These are phyloP conservation scores for Choanephora cucurbitarum DNA, from an alignment of 371 early-diverging fungal species.

Conservation along the genomic window DNA sequence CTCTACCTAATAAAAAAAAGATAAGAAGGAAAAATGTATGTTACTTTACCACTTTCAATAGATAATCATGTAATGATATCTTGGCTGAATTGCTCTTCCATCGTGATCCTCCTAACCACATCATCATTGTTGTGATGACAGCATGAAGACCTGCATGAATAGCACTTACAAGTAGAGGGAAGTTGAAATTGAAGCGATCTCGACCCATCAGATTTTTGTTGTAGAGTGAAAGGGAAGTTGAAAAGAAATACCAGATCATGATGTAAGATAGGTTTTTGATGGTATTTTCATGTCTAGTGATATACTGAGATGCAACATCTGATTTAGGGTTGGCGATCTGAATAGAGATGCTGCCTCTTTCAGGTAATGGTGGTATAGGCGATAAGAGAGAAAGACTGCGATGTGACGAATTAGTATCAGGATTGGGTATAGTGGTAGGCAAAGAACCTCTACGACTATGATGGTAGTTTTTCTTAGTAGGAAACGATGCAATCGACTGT, in stretches of 20 bases:
- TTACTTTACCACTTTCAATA: constrained; percentile 58
- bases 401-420: constrained; percentile 2
- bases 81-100: constrained; percentile 32
- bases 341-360: constrained; percentile 28
- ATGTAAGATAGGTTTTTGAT: constrained; percentile 45
- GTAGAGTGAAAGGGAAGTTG: constrained; percentile 76
- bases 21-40: no score
- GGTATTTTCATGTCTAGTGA: constrained; percentile 11
- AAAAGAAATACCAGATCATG: constrained; percentile 62
- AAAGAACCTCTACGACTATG: constrained; percentile 28
- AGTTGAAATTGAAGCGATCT: constrained; percentile 72
- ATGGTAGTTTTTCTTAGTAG: constrained; percentile 17
- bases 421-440: constrained; percentile 14
- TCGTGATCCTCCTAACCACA: constrained; percentile 34
- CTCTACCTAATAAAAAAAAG: no score
- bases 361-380: constrained; percentile 25
- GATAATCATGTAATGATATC: constrained; percentile 39
- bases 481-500: constrained; percentile 29
- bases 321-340: constrained; percentile 28
- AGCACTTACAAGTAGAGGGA: constrained; percentile 78
- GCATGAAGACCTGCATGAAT: constrained; percentile 68
- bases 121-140: constrained; percentile 51
- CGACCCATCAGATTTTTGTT: constrained; percentile 75
- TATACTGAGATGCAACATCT: constrained; percentile 19
- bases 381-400: constrained; percentile 8